Conservation (phyloP, 257 asterid species). For the Paraleonurus japonicus region DNA sequence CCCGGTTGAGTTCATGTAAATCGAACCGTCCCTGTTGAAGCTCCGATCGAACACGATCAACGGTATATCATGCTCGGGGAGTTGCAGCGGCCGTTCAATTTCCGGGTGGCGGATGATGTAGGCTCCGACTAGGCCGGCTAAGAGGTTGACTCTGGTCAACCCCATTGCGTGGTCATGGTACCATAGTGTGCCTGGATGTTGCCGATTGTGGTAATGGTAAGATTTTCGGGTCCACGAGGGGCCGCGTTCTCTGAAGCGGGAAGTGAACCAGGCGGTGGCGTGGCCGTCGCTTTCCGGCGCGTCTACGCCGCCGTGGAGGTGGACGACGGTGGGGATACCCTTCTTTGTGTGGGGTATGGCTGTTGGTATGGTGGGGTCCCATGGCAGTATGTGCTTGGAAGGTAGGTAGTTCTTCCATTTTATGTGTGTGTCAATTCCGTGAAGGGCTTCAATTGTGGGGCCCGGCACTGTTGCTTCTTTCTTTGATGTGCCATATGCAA, state of each 20-base stretch:
- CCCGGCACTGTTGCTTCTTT: constrained; percentile 73
- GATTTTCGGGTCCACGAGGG: constrained; percentile 52
- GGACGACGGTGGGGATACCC: constrained; percentile 87
- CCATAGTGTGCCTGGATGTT: constrained; percentile 89
- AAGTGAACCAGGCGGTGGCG: constrained; percentile 67
- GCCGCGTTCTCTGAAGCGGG: constrained; percentile 49
- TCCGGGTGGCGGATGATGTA: constrained; percentile 59
- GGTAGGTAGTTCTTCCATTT: constrained; percentile 75
- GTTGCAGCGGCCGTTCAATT: constrained; percentile 51
- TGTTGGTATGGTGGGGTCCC: constrained; percentile 83
- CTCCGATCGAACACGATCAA: constrained; percentile 68
- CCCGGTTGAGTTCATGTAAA: constrained; percentile 76
- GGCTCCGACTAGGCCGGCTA: constrained; percentile 82
- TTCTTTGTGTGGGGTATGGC: constrained; percentile 42
- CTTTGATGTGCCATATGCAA: constrained; percentile 63
- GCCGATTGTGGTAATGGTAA: constrained; percentile 62
- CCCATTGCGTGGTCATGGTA: constrained; percentile 97
- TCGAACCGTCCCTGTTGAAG: constrained; percentile 55
- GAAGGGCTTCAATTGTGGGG: constrained; percentile 81
- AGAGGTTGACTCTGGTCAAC: constrained; percentile 76
- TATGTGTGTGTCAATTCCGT: constrained; percentile 50
- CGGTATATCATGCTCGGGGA: constrained; percentile 61
- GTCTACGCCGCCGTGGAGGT: constrained; percentile 79
- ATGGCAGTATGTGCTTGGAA: constrained; percentile 72
- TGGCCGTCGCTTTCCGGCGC: constrained; percentile 77